Conservation (phyloP, 2,329 filamentous ascomycete genomes). For the Colletotrichum sp. region DNA sequence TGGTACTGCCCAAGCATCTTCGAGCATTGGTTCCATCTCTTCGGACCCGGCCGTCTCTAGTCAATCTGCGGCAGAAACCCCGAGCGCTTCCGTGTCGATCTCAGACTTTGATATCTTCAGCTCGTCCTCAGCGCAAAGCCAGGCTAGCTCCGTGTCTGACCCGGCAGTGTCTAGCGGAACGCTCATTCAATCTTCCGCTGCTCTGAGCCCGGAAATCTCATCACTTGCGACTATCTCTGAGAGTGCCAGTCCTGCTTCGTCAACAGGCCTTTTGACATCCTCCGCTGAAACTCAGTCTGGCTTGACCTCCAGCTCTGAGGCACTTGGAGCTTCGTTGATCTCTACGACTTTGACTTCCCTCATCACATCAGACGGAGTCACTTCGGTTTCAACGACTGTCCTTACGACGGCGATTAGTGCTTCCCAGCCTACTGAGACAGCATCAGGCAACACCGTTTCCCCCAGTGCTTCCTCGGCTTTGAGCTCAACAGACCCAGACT, state of each 20-base stretch:
- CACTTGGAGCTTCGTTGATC: background rate
- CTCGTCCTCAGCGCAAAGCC: background rate
- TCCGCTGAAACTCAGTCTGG: background rate
- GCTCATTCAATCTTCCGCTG: background rate
- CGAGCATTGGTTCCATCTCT: background rate
- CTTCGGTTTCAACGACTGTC: background rate
- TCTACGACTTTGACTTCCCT: background rate
- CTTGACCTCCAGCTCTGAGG: background rate
- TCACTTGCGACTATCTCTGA: background rate
- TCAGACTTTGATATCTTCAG: background rate
- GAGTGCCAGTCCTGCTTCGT: background rate
- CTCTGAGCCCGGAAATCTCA: background rate
- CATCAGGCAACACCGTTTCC: background rate
- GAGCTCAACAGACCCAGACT: background rate
- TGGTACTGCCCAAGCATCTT: background rate
- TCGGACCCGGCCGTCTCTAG: background rate
- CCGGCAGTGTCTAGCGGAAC: background rate
- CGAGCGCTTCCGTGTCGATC: background rate
- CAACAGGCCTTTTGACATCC: background rate
- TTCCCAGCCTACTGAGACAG: background rate
- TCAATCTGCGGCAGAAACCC: background rate
- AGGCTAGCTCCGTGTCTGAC: background rate
- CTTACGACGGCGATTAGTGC: background rate
- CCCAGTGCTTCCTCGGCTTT: background rate
- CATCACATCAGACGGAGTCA: background rate